Evolutionary conservation across 2,329 filamentous ascomycete genomes (phyloP), one percentile per base, ranked within the genome.

Genomic region (Colletotrichum lupini): DNA sequence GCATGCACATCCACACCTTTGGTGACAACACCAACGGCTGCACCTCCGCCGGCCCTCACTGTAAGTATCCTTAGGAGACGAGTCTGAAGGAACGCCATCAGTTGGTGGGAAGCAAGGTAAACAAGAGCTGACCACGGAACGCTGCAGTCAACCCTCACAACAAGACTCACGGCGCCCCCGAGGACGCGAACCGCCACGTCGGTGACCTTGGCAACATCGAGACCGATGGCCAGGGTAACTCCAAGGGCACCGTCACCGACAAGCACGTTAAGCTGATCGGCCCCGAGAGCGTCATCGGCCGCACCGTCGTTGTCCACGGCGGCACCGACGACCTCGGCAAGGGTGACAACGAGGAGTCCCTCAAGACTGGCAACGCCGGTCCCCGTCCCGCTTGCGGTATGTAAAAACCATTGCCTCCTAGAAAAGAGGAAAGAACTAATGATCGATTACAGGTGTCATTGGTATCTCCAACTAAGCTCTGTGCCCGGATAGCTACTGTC

Each of bases 21-120:
- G 97, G 97, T 84, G 97, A 98, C 91, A 98, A 98, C 91, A 98
- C 97, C 90, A 99, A 99, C 88, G 97, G 97, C 85, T 99, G 97
- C 94, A 98, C 96, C 78, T 97, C 94, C 78, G 97, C 97, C 78
- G 97, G 97, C 67, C 96, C 97, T 86, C 97, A 99, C 90, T 99
- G 95, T 97, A 88, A 83, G 94, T 87, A 46, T 16, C 16, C 58
- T 49, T 49, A 32, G 14, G 42, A 9, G 24, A 19, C 6, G 16
- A 7, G 24, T 2, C 57, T 22, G 28, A 42, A 42, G 37, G 14
- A 46, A 19, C 6, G 11, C 14, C 24, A 12, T 42, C 26, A n/a
- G 8, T 32, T 24, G 46, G 28, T 16, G 32, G 32, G 4, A 19
- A 24, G 30, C 19, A 22, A 28, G n/a, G 9, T 22, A 52, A 35